phyloP scores from a whole-genome alignment of 2,329 filamentous ascomycete species.

The Pyricularia sp. region DNA sequence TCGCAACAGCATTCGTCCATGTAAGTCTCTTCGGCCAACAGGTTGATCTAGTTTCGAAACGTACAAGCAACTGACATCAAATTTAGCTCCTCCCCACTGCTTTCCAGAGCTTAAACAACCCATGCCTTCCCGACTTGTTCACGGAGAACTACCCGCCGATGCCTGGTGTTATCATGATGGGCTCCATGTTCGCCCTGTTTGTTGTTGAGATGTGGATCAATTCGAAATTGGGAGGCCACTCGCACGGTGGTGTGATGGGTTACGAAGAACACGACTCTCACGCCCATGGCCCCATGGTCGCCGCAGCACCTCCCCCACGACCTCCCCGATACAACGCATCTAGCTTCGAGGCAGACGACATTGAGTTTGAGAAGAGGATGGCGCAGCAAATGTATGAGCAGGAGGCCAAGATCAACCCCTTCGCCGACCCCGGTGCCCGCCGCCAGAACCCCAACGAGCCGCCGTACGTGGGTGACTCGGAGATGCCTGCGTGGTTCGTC shows the following conservation, averaged over 20 bases:
- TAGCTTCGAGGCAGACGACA: conserved; percentile 25
- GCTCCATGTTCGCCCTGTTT: conserved; percentile 50
- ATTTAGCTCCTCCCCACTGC: conserved; percentile 47
- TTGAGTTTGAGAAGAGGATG: conserved; percentile 30
- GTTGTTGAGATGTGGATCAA: conserved; percentile 54
- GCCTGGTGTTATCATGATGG: conserved; percentile 58
- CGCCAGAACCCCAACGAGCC: conserved; percentile 1
- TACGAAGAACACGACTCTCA: conserved; percentile 15
- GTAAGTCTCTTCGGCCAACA: conserved; percentile 23
- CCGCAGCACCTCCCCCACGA: conserved; percentile 17
- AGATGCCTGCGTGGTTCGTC: conserved; percentile 54
- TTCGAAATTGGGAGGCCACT: conserved; percentile 47
- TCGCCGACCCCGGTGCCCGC: conserved; percentile 8
- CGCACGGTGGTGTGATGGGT: conserved; percentile 47
- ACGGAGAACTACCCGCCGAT: conserved; percentile 50
- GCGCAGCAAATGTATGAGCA: conserved; percentile 29
- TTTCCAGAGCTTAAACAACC: conserved; percentile 40
- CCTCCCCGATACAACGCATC: conserved; percentile 20
- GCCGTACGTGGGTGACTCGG: conserved; percentile 19
- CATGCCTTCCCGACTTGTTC: conserved; percentile 50
- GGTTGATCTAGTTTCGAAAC: background rate
- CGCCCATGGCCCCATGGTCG: conserved; percentile 4
- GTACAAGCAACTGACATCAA: background rate
- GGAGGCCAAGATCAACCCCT: conserved; percentile 13
- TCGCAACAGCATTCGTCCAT: conserved; percentile 67